Percentiles rank a stretch among this genome's conserved stretches.
Evolutionary conservation across 768 basidiomycete species (phyloP).

Genomic region (Auriscalpium vulgare): DNA sequence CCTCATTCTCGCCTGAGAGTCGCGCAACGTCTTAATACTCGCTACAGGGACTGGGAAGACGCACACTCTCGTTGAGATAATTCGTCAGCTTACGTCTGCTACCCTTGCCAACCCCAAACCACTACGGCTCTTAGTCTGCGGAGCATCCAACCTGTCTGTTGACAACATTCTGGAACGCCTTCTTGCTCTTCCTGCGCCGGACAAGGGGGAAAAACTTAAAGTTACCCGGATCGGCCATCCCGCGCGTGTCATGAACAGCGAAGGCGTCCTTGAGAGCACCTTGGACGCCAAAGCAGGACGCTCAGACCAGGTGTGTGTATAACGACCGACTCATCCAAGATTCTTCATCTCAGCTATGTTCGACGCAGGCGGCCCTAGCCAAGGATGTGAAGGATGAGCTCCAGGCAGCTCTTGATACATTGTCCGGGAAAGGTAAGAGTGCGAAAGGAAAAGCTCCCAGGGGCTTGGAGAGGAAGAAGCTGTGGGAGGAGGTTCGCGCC

Average conservation of each 20-base stretch:
- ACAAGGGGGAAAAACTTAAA: conserved; percentile 44
- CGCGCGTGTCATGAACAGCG: conserved; percentile 76
- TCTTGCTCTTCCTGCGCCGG: conserved; percentile 45
- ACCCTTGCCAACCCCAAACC: conserved; percentile 41
- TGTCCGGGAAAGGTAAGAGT: conserved; percentile 70
- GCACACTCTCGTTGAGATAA: conserved; percentile 88
- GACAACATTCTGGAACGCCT: conserved; percentile 93
- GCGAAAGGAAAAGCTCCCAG: conserved; percentile 64
- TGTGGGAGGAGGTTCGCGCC: conserved; percentile 83
- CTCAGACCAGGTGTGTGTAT: conserved; percentile 52
- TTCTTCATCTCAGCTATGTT: no score
- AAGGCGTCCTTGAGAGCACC: conserved; percentile 58
- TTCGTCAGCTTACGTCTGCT: conserved; percentile 65
- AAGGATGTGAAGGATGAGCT: conserved; percentile 88
- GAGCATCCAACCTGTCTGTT: conserved; percentile 89
- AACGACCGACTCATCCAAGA: neutral
- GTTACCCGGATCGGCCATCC: conserved; percentile 94
- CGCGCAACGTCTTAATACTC: no score
- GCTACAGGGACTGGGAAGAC: conserved; percentile 84
- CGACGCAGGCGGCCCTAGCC: conserved; percentile 60
- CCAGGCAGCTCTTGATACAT: conserved; percentile 51
- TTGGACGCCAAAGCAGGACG: conserved; percentile 65
- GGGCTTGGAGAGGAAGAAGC: conserved; percentile 67
- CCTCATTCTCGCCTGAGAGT: no score
- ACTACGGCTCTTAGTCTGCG: conserved; percentile 74